Evolutionary conservation across 495 filamentous ascomycete species (phyloP), one percentile per base, ranked within the genome.

Genomic region (Aspergillus baeticus): DNA sequence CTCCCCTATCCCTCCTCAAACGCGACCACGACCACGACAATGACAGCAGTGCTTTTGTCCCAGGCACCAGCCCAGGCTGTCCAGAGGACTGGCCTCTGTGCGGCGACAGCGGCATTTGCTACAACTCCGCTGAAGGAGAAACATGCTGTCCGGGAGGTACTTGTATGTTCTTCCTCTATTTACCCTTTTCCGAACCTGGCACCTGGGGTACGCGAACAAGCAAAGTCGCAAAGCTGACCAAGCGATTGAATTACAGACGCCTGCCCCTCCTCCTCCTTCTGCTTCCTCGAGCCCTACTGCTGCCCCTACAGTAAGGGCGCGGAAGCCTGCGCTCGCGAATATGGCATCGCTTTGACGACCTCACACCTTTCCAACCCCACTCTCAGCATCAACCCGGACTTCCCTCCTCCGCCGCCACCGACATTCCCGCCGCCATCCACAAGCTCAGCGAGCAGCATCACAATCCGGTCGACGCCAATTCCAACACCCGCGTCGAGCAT

Each of bases 191-290:
- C 7, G 8, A 11, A 43, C 10, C 4, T 22, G 22, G 6, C 20
- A 22, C 20, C 20, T 29, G 26, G 26, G 26, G 26, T 29, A n/a
- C n/a, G n/a, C n/a, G n/a, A n/a, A n/a, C n/a, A 43, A 43, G 10
- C 18, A 42, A 42, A 42, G n/a, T 38, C 22, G 43, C 10, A 20
- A 21, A 46, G 6, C 11, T 36, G 26, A 23, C 23, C 44, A 35
- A 46, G n/a, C 14, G 10, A 38, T 22, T 15, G 18, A 33, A 51
- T 14, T 26, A 4, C 43, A 61, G 59, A 58, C 18, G 59, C 50
- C 38, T 62, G 59, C 38, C 55, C 59, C 38, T 51, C 54, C 23
- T 51, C 48, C 36, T 54, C 59, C 6, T 62, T 58, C 55, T 62
- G 54, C 35, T 38, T 58, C 13, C 8, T 21, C n/a, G 49, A 50